A percentile compares a stretch with the other conserved stretches of the same genome.
Evolutionary conservation across 1,284 basidiomycete genomes (phyloP).

Genomic region (Ceratobasidium sp.): DNA sequence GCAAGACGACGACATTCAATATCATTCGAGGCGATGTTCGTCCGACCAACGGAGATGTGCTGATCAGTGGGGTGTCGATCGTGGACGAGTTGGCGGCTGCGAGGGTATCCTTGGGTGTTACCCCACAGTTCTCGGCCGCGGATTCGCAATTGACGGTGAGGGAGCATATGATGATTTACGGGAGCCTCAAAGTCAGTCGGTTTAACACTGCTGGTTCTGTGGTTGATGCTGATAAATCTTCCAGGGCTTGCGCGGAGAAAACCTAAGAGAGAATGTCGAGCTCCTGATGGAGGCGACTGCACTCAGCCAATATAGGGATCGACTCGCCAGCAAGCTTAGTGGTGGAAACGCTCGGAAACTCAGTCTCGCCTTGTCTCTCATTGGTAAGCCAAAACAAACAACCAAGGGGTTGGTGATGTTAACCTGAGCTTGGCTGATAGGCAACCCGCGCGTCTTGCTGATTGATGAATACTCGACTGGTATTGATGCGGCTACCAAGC

Average conservation of each 20-base stretch:
- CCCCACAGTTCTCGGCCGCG: slow-evolving; percentile 84
- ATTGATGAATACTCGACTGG: slow-evolving; percentile 87
- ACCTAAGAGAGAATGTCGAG: slow-evolving; percentile 63
- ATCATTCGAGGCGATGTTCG: slow-evolving; percentile 72
- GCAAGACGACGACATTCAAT: slow-evolving; percentile 79
- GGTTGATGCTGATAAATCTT: background rate
- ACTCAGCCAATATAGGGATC: slow-evolving; percentile 67
- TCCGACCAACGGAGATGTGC: slow-evolving; percentile 69
- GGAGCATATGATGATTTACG: slow-evolving; percentile 66
- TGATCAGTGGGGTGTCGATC: slow-evolving; percentile 69
- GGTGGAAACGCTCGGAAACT: slow-evolving; percentile 85
- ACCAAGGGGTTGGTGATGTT: background rate
- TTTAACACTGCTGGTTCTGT: slow-evolving; percentile 48
- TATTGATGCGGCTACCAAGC: slow-evolving; percentile 82
- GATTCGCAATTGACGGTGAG: slow-evolving; percentile 77
- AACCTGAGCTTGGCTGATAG: slow-evolving; percentile 50
- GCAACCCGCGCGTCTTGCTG: slow-evolving; percentile 77
- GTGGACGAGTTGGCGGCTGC: slow-evolving; percentile 65
- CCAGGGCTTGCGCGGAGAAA: slow-evolving; percentile 64
- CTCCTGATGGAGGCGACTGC: slow-evolving; percentile 65
- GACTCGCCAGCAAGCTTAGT: slow-evolving; percentile 73
- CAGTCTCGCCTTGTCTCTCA: slow-evolving; percentile 77
- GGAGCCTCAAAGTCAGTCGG: slow-evolving; percentile 46
- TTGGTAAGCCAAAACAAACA: slow-evolving; percentile 59
- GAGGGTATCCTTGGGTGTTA: slow-evolving; percentile 73